Base-by-base conservation (phyloP, 2,329 filamentous ascomycete species). In the Phyllosticta citrichinensis region DNA sequence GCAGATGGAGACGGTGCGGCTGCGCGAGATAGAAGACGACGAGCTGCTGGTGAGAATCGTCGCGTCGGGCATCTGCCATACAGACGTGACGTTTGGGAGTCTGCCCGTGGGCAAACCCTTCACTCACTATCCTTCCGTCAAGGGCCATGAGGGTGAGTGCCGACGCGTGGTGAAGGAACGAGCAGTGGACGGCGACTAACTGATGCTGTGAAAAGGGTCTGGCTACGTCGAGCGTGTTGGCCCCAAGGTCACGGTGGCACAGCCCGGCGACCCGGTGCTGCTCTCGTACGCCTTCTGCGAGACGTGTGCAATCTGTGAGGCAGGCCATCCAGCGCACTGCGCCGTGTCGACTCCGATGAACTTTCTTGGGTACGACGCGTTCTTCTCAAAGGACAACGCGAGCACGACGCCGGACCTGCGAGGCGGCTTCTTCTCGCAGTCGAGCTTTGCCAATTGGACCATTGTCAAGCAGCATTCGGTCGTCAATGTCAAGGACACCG, bases 41-140 rank as follows among this genome's bases (percentile, higher is more conserved):
- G 81, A 83, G 67, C 68, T 83, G 1, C 70, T 83, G 1, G 76
- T 83, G 3, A 77, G 81, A 52, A 78, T 83, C 62, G 72, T 82
- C 0, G 80, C 81, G 0, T 77, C 77, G 0, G 81, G 81, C 0
- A 76, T 84, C 56, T 84, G 81, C 63, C 81, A 84, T 62, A 81
- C 80, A 0, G 81, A 84, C 64, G 66, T 81, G 10, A 68, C 78
- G 27, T 75, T 80, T 57, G 79, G 76, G 2, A 72, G 75, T 9
- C 58, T 71, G 17, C 72, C 69, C 10, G 70, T 68, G 11, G 60
- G 60, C 2, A 47, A 17, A 1, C 56, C 51, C 22, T 69, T 67
- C 10, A 69, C 75, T 2, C 73, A 73, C 40, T 80, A 79, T 63
- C 79, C 79, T 0, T 68, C 74, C 25, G 74, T 83, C 1, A 69